Evolutionary conservation across 768 basidiomycete species (phyloP).

Genomic region (Psilocybe subaeruginosa): DNA sequence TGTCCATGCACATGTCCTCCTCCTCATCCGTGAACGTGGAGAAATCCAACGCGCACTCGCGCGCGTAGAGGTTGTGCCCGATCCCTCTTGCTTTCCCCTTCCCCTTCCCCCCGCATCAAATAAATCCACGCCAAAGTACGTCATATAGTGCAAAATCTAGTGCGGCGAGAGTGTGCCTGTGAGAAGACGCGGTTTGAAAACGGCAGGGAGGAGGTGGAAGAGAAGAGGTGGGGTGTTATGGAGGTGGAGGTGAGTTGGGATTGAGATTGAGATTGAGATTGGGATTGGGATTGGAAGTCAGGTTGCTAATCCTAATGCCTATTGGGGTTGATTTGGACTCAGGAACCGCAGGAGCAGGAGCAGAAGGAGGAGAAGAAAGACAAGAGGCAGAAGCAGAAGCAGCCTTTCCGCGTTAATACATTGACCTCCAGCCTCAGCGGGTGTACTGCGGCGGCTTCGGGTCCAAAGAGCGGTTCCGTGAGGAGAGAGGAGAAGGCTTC

Average conservation of each 20-base stretch:
- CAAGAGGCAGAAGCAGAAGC: too few species aligned
- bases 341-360: too few species aligned
- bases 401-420: too few species aligned
- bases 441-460: slow-evolving; percentile 51
- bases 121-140: slow-evolving; percentile 70
- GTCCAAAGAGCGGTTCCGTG: slow-evolving; percentile 54
- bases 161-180: slow-evolving; percentile 67
- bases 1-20: too few species aligned
- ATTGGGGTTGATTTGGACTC: too few species aligned
- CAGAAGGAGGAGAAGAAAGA: too few species aligned
- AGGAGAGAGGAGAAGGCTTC: slow-evolving; percentile 43
- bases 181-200: slow-evolving; percentile 63
- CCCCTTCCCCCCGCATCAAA: slow-evolving; percentile 55
- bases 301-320: too few species aligned
- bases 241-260: slow-evolving; percentile 6
- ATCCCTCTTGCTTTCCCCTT: slow-evolving; percentile 37
- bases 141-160: slow-evolving; percentile 69
- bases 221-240: slow-evolving; percentile 43
- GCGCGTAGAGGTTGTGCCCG: slow-evolving; percentile 76
- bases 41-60: slow-evolving; percentile 63
- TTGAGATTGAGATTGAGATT: neutral
- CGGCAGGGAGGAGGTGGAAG: slow-evolving; percentile 59
- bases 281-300: too few species aligned
- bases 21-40: slow-evolving; percentile 43
- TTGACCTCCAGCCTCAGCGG: slow-evolving; percentile 34